Conservation (phyloP, 148 eudicot genomes). For the Polygonum maritimum region DNA sequence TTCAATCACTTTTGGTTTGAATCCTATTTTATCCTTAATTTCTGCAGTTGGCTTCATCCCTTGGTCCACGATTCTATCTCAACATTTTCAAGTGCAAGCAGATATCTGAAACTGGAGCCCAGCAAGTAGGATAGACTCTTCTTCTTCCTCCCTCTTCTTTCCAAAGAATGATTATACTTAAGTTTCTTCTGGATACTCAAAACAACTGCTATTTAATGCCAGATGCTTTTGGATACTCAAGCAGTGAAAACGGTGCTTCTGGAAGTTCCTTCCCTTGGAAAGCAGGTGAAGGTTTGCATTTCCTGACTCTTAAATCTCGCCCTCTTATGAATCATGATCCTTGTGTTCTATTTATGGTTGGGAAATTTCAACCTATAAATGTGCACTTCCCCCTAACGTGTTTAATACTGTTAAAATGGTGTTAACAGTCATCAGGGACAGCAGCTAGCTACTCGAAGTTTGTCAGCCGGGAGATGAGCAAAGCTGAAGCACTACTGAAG, state of each 20-base stretch:
- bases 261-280: slow-evolving; percentile 95
- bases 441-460: slow-evolving; percentile 82
- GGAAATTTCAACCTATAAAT: not conserved
- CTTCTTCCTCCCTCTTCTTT: not conserved
- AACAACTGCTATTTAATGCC: slow-evolving; percentile 8
- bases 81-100: slow-evolving; percentile 98
- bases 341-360: not conserved
- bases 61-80: slow-evolving; percentile 86
- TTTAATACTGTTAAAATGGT: slow-evolving; percentile 3
- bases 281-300: slow-evolving; percentile 42
- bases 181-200: not conserved
- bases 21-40: not conserved
- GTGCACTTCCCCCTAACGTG: not conserved
- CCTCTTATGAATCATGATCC: not conserved
- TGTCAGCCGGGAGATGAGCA: slow-evolving; percentile 96
- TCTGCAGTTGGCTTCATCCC: slow-evolving; percentile 92
- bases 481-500: slow-evolving; percentile 96
- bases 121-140: slow-evolving; percentile 39
- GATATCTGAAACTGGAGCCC: slow-evolving; percentile 98
- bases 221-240: slow-evolving; percentile 98
- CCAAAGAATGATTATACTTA: not conserved
- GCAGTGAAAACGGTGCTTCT: slow-evolving; percentile 95
- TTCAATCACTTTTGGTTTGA: not conserved
- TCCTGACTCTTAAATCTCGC: not conserved
- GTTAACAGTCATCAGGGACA: slow-evolving; percentile 65